Evolutionary conservation across 2,329 filamentous ascomycete species (phyloP).

Genomic region (Ophiocordyceps camponoti-saundersi): DNA sequence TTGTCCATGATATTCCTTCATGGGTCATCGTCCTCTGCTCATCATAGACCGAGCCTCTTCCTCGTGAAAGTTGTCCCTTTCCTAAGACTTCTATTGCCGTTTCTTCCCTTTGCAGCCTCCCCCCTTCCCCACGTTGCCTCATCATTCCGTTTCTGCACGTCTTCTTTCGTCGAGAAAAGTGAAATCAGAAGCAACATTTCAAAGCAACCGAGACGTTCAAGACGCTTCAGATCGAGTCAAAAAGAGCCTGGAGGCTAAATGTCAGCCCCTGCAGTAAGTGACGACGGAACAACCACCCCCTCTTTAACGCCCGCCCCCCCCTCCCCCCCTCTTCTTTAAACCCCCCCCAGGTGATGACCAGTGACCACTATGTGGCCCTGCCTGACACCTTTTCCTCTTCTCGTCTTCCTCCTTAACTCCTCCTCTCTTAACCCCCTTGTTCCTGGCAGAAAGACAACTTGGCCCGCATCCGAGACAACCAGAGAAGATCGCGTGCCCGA

Average conservation of each 20-base stretch:
- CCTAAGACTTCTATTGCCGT: no score
- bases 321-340: not conserved
- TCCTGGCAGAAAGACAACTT: conserved; percentile 13
- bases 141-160: no score
- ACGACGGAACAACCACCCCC: not conserved
- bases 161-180: no score
- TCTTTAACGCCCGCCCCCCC: not conserved
- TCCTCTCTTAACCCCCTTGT: not conserved
- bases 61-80: not conserved
- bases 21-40: not conserved
- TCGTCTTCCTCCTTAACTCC: not conserved
- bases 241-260: conserved; percentile 4
- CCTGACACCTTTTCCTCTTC: not conserved
- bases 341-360: no score
- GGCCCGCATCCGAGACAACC: conserved; percentile 56
- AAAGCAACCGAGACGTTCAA: no score
- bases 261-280: conserved; percentile 9
- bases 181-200: no score
- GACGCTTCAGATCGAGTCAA: no score
- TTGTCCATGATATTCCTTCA: not conserved
- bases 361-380: not conserved
- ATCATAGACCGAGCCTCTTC: not conserved
- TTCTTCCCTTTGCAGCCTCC: no score
- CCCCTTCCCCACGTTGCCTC: no score
- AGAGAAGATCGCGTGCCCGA: conserved; percentile 56